Evolutionary conservation across 2,329 filamentous ascomycete genomes (phyloP).

Genomic region (Claviceps monticola): DNA sequence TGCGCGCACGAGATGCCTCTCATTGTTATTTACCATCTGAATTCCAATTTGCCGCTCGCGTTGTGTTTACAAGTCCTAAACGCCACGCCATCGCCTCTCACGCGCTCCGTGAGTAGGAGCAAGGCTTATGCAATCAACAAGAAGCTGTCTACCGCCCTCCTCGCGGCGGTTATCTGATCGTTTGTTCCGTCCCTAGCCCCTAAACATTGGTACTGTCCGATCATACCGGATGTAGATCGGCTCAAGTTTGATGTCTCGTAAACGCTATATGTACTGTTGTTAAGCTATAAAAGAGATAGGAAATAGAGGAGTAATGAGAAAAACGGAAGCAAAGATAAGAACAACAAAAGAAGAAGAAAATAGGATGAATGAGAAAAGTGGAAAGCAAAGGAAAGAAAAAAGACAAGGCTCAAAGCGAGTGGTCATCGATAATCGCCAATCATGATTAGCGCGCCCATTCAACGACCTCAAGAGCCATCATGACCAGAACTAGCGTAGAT

Average conservation of each 20-base stretch:
- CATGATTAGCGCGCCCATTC: constrained; percentile 54
- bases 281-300: too few species aligned
- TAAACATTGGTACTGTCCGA: background rate
- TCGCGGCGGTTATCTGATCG: background rate
- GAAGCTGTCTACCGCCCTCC: background rate
- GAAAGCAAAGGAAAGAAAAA: background rate
- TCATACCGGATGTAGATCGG: background rate
- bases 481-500: constrained; percentile 78
- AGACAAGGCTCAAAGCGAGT: background rate
- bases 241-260: background rate
- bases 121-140: background rate
- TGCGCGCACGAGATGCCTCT: too few species aligned
- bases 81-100: background rate
- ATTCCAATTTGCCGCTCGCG: background rate
- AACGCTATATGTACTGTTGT: background rate
- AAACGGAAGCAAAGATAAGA: background rate
- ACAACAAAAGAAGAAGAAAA: background rate
- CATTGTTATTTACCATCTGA: background rate
- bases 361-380: background rate
- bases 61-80: background rate
- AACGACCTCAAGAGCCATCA: constrained; percentile 82
- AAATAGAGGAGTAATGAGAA: too few species aligned
- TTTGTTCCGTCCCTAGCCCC: background rate
- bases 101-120: background rate
- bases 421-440: background rate